Percentiles rank a stretch among this genome's conserved stretches.
Evolutionary conservation across 176 grass and related monocot genomes (phyloP).

Genomic region (Oropetium thomaeum): DNA sequence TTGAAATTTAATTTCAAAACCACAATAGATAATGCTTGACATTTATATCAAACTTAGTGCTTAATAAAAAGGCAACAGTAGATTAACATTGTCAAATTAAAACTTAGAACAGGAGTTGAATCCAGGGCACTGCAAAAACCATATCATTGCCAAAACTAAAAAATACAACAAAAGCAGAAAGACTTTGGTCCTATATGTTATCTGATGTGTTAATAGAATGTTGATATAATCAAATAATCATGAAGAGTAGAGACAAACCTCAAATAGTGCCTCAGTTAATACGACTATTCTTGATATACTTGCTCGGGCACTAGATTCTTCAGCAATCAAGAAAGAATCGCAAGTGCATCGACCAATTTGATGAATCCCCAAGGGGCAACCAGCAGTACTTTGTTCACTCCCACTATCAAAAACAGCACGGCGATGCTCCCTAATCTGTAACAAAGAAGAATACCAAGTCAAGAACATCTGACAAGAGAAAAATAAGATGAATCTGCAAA

Average conservation of each 20-base stretch:
- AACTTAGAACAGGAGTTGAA: slow-evolving; percentile 11
- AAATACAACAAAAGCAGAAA: background rate
- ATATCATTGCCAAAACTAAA: background rate
- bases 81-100: background rate
- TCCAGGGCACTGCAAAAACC: background rate
- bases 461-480: slow-evolving; percentile 25
- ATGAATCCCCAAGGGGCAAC: slow-evolving; percentile 86
- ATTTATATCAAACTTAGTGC: background rate
- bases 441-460: slow-evolving; percentile 13
- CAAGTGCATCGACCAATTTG: slow-evolving; percentile 83
- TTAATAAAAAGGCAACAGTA: background rate
- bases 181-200: background rate
- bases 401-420: slow-evolving; percentile 60
- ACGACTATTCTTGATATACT: slow-evolving; percentile 97
- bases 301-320: slow-evolving; percentile 68
- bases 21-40: slow-evolving; percentile 4
- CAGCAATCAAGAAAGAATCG: slow-evolving; percentile 70
- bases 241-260: slow-evolving; percentile 55
- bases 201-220: background rate
- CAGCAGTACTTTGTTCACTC: slow-evolving; percentile 42
- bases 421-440: slow-evolving; percentile 74
- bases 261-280: slow-evolving; percentile 96
- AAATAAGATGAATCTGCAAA: slow-evolving; percentile 6
- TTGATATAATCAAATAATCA: slow-evolving; percentile 21
- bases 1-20: background rate